Evolutionary conservation across 371 early-diverging fungal genomes (phyloP).

Genomic region (Lichtheimia ornata): DNA sequence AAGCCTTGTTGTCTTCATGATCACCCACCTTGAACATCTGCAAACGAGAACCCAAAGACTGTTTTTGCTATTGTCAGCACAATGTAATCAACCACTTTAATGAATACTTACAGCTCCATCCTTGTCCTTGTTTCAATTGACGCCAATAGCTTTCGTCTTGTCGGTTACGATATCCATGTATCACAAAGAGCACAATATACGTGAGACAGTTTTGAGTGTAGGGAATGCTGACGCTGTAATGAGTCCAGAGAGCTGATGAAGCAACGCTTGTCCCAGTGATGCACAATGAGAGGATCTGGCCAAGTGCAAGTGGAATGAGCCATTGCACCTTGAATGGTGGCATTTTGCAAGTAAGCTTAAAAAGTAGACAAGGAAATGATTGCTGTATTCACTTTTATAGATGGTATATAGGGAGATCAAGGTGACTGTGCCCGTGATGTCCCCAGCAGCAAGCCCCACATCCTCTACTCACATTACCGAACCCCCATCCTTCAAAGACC

Average conservation of each 20-base stretch:
- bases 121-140: conserved; percentile 3
- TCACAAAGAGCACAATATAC: conserved; percentile 29
- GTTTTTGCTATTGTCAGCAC: neutral
- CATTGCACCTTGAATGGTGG: conserved; percentile 7
- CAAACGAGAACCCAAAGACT: conserved; percentile 46
- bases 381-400: neutral
- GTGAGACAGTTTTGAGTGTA: conserved; percentile 40
- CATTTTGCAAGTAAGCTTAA: neutral
- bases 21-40: conserved; percentile 40
- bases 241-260: conserved; percentile 46
- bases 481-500: too few species aligned
- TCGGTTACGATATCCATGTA: neutral
- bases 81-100: neutral
- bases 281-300: conserved; percentile 45
- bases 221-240: conserved; percentile 36
- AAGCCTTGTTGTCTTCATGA: neutral
- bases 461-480: too few species aligned
- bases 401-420: too few species aligned
- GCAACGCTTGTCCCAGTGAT: conserved; percentile 46
- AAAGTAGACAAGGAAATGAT: neutral
- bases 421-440: too few species aligned
- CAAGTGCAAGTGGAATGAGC: conserved; percentile 29
- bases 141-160: neutral
- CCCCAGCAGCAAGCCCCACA: too few species aligned
- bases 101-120: conserved; percentile 4